A percentile compares a stretch with the other conserved stretches of the same genome.
Evolutionary conservation across 2,329 filamentous ascomycete species (phyloP).

Genomic region (Sporothrix brunneoviolacea): DNA sequence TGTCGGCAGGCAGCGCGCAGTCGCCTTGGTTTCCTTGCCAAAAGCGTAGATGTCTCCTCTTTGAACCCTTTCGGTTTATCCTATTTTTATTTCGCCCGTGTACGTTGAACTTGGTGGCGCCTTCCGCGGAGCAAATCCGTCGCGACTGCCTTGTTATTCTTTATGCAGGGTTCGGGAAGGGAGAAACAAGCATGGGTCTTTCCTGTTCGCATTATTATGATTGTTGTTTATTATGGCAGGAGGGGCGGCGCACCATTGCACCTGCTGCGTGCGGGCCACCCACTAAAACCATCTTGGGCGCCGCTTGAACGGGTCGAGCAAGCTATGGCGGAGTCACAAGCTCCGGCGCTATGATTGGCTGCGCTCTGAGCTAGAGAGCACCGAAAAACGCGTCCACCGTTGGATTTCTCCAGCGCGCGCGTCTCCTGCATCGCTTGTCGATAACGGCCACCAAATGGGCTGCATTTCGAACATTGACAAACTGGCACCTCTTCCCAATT

Average conservation of each 20-base stretch:
- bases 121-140: slow-evolving; percentile 5
- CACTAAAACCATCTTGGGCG: too few species aligned
- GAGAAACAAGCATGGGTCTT: background rate
- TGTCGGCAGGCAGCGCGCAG: too few species aligned
- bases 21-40: background rate
- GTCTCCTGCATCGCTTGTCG: slow-evolving; percentile 8
- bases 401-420: slow-evolving; percentile 6
- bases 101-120: background rate
- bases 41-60: too few species aligned
- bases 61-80: too few species aligned
- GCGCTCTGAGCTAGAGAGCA: background rate
- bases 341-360: background rate
- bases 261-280: too few species aligned
- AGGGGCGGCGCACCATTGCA: background rate
- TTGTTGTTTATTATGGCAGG: background rate
- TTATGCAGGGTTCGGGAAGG: slow-evolving; percentile 1
- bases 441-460: background rate
- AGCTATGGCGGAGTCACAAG: background rate
- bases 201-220: slow-evolving; percentile 1
- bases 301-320: too few species aligned
- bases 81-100: too few species aligned
- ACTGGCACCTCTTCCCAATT: too few species aligned
- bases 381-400: slow-evolving; percentile 8
- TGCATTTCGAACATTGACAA: background rate
- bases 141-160: slow-evolving; percentile 8